Base-by-base conservation (phyloP, 768 basidiomycete species). In the Podaxis mareebaensis region DNA sequence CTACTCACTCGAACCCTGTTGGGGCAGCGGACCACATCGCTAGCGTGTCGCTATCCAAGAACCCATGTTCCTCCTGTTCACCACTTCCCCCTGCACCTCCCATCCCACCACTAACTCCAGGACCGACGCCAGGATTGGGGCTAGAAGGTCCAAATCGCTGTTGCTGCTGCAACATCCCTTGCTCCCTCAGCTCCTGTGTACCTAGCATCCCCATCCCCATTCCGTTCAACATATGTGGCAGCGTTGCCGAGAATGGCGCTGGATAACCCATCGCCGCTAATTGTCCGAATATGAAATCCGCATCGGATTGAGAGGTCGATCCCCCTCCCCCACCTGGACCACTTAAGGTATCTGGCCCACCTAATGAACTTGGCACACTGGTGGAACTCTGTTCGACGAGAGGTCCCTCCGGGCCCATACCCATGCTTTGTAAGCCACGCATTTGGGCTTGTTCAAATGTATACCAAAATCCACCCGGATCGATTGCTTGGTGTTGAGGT, bases 11-110 rank as follows among this genome's bases (percentile, higher is more conserved):
- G 67, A 88, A 88, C 17, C 85, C 82, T 11, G 81, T 78, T 1
- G 88, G 87, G n/a, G 87, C 85, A 64, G 76, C 81, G 1, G 85
- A 86, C 88, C 89, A 91, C 86, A 90, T 87, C 28, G 82, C 79
- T 53, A 87, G 80, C 44, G 84, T 81, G 66, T 83, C 83, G 56
- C 75, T 75, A 67, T 87, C 81, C 58, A 82, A 71, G 44, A 70
- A 69, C 5, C 61, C 62, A 54, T 67, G 42, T 54, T 62, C 62
- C 60, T 65, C 53, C 64, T 61, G 61, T 63, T 60, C 49, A 56
- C 39, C 26, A 2, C 38, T 22, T 10, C 52, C 52, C 15, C 51
- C 39, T 11, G 13, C 38, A 15, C 40, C 53, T n/a, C 15, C 30
- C 24, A 30, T 53, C 46, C 30, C 10, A 15, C 53, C 53, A 20